Evolutionary conservation across 768 basidiomycete species (phyloP), one percentile per base, ranked within the genome.

Genomic region (Phallus indusiatus): DNA sequence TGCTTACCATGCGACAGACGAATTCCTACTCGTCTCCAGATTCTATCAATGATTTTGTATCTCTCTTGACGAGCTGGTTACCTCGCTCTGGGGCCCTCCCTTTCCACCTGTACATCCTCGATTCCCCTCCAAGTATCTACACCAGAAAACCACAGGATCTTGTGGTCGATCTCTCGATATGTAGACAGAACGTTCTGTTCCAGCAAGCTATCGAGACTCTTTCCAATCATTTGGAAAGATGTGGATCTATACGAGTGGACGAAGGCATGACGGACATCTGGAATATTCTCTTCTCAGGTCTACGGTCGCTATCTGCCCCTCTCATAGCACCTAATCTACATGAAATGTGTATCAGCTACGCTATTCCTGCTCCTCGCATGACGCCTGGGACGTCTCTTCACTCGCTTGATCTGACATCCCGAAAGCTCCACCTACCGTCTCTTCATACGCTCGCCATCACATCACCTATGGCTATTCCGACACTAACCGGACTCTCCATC

Each of bases 31-130:
- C 42, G 12, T 42, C 42, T 4, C 12, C 42, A 10, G 9, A 42
- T 42, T 42, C 42, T 11, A 10, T 42, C 14, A 42, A 24, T 12
- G 52, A 52, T 17, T 51, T 51, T 34, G 34, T 59, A 18, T 18
- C 37, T 24, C 17, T 53, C 34, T 51, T 59, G 11, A 35, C 57
- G 18, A 42, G 2, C 17, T 59, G 48, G 49, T 28, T 59, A 20
- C 20, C 18, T 33, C 57, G 50, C 7, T 59, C 57, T 1, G 57
- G 57, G 4, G 36, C 47, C 6, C 48, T 59, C 6, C 49, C 57
- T 12, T 18, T 59, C 57, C 49, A 59, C n/a, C 16, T 59, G 8
- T 59, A 33, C 36, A 48, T 59, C 22, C 49, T 47, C 21, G 49
- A 59, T n/a, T 42, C 42, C 12, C 42, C 42, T 4, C 12, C 42